Conservation (phyloP, 2,329 filamentous ascomycete species). For the Claviceps maximensis region DNA sequence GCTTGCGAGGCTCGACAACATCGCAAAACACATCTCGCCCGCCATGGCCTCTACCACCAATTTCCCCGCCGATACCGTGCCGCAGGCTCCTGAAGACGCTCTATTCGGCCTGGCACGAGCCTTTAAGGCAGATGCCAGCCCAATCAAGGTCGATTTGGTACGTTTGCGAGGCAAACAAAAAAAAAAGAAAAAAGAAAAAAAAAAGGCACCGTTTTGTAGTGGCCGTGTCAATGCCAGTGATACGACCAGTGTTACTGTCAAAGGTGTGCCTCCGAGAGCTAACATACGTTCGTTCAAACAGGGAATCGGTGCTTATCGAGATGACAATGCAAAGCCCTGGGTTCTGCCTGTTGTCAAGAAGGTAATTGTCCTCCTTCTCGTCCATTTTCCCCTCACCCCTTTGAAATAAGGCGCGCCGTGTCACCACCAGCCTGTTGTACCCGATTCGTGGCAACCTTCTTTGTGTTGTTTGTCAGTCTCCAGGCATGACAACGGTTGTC, state of each 20-base stretch:
- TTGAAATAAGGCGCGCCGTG: not conserved
- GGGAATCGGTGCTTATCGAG: conserved; percentile 85
- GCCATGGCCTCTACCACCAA: conserved; percentile 38
- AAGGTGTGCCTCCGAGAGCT: not conserved
- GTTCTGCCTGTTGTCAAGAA: conserved; percentile 91
- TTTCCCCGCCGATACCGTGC: conserved; percentile 66
- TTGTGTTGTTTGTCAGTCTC: not conserved
- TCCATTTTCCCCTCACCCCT: not conserved
- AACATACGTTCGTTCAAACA: conserved; percentile 13
- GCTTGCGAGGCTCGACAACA: conserved; percentile 43
- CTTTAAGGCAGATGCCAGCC: conserved; percentile 63
- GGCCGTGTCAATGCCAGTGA: not conserved
- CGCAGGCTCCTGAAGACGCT: conserved; percentile 86
- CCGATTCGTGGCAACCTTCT: not conserved
- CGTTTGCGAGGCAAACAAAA: too few species aligned
- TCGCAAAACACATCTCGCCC: conserved; percentile 59
- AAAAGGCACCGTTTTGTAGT: too few species aligned
- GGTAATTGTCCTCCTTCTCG: conserved; percentile 36
- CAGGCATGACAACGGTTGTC: not conserved
- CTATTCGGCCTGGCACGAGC: conserved; percentile 87
- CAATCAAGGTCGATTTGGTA: conserved; percentile 85
- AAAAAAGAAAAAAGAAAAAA: too few species aligned
- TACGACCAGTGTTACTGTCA: too few species aligned
- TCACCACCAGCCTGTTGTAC: not conserved
- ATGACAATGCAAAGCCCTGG: conserved; percentile 94